Evolutionary conservation across 2,329 filamentous ascomycete genomes (phyloP).

Genomic region (Paraphoma chrysanthemicola): DNA sequence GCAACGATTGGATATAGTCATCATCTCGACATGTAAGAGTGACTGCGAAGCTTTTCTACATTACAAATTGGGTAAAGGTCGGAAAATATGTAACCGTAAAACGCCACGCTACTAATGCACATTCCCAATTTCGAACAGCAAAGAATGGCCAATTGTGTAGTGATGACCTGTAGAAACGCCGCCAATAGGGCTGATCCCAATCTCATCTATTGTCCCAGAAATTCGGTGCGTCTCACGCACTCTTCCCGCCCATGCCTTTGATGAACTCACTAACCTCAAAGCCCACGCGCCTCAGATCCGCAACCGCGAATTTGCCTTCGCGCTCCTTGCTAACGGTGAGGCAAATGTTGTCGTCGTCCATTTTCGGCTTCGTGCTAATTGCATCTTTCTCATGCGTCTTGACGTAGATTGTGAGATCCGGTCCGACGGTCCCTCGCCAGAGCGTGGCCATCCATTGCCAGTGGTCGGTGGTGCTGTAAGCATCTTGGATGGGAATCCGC

Average conservation of each 20-base stretch:
- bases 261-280: slow-evolving; percentile 92
- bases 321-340: slow-evolving; percentile 48
- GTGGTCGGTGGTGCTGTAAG: slow-evolving; percentile 84
- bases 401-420: slow-evolving; percentile 79
- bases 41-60: neutral
- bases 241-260: slow-evolving; percentile 29
- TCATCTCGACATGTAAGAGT: too few relatives aligned
- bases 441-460: slow-evolving; percentile 98
- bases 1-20: neutral
- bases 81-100: neutral
- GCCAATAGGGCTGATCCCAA: neutral
- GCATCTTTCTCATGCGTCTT: slow-evolving; percentile 43
- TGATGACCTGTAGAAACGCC: neutral
- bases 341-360: slow-evolving; percentile 49
- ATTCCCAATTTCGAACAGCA: neutral
- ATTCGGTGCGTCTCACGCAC: neutral
- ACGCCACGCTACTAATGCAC: neutral
- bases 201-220: neutral
- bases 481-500: slow-evolving; percentile 75
- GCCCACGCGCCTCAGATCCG: slow-evolving; percentile 73
- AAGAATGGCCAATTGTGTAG: neutral
- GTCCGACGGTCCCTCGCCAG: slow-evolving; percentile 84
- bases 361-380: slow-evolving; percentile 48
- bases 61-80: neutral
- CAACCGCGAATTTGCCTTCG: slow-evolving; percentile 45